Evolutionary conservation across 805 yeast genomes (phyloP), one percentile per base, ranked within the genome.

Genomic region (Yarrowia keelungensis): DNA sequence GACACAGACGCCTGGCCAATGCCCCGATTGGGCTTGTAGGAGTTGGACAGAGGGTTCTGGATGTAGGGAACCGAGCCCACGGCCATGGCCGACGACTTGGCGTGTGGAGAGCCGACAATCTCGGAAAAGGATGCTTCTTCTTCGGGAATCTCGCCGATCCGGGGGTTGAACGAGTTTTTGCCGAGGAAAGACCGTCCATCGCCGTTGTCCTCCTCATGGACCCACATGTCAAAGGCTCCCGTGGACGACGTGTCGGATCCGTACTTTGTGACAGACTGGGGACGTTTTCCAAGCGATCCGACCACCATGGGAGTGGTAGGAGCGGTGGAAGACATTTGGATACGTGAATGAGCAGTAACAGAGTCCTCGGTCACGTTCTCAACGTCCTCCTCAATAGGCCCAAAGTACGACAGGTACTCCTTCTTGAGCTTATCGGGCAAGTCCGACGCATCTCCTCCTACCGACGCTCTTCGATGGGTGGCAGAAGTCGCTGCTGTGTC

Each of bases 361-460:
- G 67, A 36, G 41, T 61, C 43, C 12, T 22, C 43, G 8, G 69
- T 58, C 14, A 67, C 51, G 19, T 45, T 58, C 39, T 67, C 54
- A 19, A 35, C 45, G 16, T 64, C 49, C 42, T 61, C 67, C 47
- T 50, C 46, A 7, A 53, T 46, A 12, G 67, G 56, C 2, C 56
- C 67, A 46, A 64, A 59, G 67, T 61, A 64, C 32, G 67, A 59
- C 36, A 64, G 32, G 38, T 61, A 61, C 45, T 61, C 69, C 69
- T 47, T 67, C 14, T 47, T 47, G 39, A 64, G 67, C 58, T 59
- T 59, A 36, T 67, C 69, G 12, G 53, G 67, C 15, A 47, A 41
- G 41, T 54, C 41, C 19, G 67, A 22, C n/a, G 65, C 67, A 43
- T 54, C 49, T 67, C 59, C 59, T 2, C 64, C 49, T 42, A 46